These are phyloP conservation scores for Amauroascus verrucosus DNA, from an alignment of 2,329 filamentous ascomycete species.

Conservation along the genomic window DNA sequence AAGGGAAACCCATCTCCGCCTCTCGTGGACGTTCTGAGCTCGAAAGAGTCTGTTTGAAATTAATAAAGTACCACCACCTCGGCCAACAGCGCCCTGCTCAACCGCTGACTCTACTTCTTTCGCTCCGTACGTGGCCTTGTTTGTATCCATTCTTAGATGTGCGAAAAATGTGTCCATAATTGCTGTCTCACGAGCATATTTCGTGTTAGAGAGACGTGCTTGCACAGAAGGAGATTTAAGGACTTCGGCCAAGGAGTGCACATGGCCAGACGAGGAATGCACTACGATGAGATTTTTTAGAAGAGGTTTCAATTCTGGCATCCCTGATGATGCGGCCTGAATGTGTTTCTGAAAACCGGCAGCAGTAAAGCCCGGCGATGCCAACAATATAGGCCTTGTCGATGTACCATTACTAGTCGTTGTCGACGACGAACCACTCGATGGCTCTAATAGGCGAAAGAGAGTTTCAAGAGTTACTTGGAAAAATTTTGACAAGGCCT, in stretches of 20 bases:
- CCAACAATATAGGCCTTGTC: constrained; percentile 60
- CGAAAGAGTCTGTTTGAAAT: constrained; percentile 84
- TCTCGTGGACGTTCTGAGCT: constrained; percentile 63
- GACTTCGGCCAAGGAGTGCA: constrained; percentile 80
- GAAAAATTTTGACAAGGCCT: constrained; percentile 68
- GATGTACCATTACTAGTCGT: constrained; percentile 36
- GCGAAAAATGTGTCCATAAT: constrained; percentile 77
- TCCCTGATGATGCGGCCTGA: constrained; percentile 51
- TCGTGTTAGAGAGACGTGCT: constrained; percentile 69
- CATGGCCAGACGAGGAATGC: constrained; percentile 73
- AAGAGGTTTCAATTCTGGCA: constrained; percentile 54
- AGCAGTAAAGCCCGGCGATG: constrained; percentile 81
- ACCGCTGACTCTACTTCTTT: constrained; percentile 73
- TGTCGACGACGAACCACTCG: constrained; percentile 31
- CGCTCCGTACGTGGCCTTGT: constrained; percentile 81
- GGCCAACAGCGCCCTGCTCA: constrained; percentile 75
- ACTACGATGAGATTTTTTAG: constrained; percentile 56
- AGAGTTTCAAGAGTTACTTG: constrained; percentile 65
- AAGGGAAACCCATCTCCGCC: constrained; percentile 71
- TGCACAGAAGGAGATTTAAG: constrained; percentile 71
- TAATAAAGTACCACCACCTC: constrained; percentile 72
- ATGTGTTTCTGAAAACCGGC: constrained; percentile 68
- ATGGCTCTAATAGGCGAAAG: constrained; percentile 66
- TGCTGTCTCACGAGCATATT: constrained; percentile 72
- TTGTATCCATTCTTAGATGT: constrained; percentile 71